These are phyloP conservation scores for Coemansia sp. DNA, from an alignment of 192 early-diverging fungal species.

Conservation along the genomic window DNA sequence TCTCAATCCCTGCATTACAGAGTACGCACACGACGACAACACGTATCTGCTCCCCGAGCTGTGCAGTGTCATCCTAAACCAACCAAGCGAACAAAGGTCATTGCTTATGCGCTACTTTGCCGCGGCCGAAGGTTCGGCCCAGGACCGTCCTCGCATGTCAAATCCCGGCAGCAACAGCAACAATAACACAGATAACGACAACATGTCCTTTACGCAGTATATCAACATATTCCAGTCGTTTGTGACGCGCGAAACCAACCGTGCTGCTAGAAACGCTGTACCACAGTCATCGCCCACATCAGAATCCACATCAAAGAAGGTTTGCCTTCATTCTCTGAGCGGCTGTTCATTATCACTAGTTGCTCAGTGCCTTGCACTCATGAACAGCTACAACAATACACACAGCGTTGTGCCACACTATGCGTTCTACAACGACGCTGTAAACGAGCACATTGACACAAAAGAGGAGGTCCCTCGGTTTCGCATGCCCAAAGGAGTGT, in stretches of 20 bases:
- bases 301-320: slow-evolving; percentile 26
- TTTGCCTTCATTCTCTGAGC: slow-evolving; percentile 32
- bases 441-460: slow-evolving; percentile 72
- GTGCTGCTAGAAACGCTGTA: slow-evolving; percentile 16
- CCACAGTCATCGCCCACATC: neutral
- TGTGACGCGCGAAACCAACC: slow-evolving; percentile 31
- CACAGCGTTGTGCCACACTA: slow-evolving; percentile 59
- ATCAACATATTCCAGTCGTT: slow-evolving; percentile 39
- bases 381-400: slow-evolving; percentile 65
- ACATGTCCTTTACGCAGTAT: slow-evolving; percentile 22
- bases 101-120: slow-evolving; percentile 46
- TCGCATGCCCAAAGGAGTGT: slow-evolving; percentile 64
- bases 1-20: slow-evolving; percentile 39
- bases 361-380: slow-evolving; percentile 32
- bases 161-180: neutral
- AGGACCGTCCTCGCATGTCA: neutral
- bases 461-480: slow-evolving; percentile 76
- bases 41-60: slow-evolving; percentile 43
- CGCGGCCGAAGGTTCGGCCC: neutral
- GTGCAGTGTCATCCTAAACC: slow-evolving; percentile 38
- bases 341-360: slow-evolving; percentile 27
- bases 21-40: slow-evolving; percentile 27
- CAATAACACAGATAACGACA: neutral
- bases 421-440: slow-evolving; percentile 68
- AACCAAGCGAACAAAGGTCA: slow-evolving; percentile 22